Conservation (phyloP, 2,329 filamentous ascomycete genomes). For the Pseudogymnoascus sp. region DNA sequence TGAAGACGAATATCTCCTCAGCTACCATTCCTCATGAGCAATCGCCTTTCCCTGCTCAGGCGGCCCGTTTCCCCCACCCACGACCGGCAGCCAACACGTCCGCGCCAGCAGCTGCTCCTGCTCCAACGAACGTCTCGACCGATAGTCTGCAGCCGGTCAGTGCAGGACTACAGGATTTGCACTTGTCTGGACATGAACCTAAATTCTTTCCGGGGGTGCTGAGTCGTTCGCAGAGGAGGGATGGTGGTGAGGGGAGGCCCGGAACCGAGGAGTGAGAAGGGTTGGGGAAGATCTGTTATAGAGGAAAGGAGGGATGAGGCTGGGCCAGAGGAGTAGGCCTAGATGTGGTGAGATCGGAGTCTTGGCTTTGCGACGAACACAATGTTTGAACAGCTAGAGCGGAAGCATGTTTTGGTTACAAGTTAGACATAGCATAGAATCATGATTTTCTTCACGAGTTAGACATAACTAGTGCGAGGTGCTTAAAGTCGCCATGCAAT, state of each 20-base stretch:
- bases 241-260: neutral
- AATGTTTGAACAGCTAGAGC: neutral
- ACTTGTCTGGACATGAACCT: constrained; percentile 51
- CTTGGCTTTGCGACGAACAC: neutral
- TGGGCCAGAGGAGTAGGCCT: neutral
- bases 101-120: neutral
- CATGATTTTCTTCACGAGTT: neutral
- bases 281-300: neutral
- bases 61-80: constrained; percentile 23
- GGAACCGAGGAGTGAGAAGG: neutral
- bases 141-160: constrained; percentile 34
- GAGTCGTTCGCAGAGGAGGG: constrained; percentile 26
- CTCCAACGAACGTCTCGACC: constrained; percentile 19
- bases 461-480: neutral
- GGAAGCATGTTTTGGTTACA: neutral
- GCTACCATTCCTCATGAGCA: constrained; percentile 18
- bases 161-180: constrained; percentile 33
- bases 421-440: neutral
- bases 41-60: constrained; percentile 25
- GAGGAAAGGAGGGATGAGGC: neutral
- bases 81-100: constrained; percentile 13
- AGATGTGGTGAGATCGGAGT: neutral
- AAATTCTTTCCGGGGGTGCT: constrained; percentile 66
- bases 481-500: neutral
- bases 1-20: constrained; percentile 28